Base-by-base conservation (phyloP, 768 basidiomycete genomes). In the Dictyophora rubrovolvata region DNA sequence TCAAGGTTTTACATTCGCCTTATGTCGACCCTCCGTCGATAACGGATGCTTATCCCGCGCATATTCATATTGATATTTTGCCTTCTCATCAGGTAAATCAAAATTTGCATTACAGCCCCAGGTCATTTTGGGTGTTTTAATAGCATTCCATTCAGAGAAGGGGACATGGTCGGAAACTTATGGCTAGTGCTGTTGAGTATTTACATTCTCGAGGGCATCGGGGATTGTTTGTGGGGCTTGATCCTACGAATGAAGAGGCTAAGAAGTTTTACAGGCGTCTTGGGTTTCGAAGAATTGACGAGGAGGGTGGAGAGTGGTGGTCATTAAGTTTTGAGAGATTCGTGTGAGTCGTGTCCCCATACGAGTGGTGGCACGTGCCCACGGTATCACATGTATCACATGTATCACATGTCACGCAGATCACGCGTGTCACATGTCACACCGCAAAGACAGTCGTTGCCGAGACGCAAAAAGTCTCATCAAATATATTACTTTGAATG, bases 1-100 rank as follows among this genome's bases (percentile, higher is more conserved):
- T 77, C 63, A 59, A 62, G 20, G 62, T 65, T 22, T 64, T 80
- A 53, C 71, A 72, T 59, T 60, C 65, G 28, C 71, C 71, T 47
- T 68, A 69, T 37, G 71, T 68, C 9, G 77, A 81, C 0, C 69
- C 79, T 16, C 77, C 80, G 9, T 74, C 78, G n/a, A 78, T 77
- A 62, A 72, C 87, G 61, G 70, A 75, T 5, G 86, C 85, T 66
- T 83, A 87, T 17, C 79, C 82, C 11, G 87, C 87, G 9, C 87
- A 90, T 69, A 63, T 90, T 63, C 88, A 91, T 67, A 83, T 90
- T 65, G 74, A 91, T 63, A 80, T 90, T 57, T 66, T 89, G 64
- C 77, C 82, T 22, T 75, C 74, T 48, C 80, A 86, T 67, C 87
- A 87, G 68, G 57, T 59, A 11, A 20, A 33, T 47, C 28, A 54